These are phyloP conservation scores for Chytridiales sp. DNA, from an alignment of 371 early-diverging fungal species.

Conservation along the genomic window DNA sequence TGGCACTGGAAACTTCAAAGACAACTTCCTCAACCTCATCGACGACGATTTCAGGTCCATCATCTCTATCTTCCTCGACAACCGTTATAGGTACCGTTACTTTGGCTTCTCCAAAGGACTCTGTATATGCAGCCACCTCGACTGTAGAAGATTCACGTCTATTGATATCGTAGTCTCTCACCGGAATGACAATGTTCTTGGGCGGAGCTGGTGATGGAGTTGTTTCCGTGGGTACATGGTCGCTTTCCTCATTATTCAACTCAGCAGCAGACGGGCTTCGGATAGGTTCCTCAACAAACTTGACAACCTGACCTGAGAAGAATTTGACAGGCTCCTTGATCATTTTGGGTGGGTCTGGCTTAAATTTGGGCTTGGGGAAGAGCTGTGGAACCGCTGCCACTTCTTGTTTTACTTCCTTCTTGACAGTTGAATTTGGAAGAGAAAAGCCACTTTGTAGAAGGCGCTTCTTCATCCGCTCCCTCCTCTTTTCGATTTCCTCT, in stretches of 20 bases:
- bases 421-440: constrained; percentile 28
- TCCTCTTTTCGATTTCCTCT: constrained; percentile 14
- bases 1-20: no score
- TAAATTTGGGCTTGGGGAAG: no score
- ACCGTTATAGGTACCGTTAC: no score
- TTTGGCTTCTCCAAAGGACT: no score
- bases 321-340: neutral
- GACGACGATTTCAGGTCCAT: neutral
- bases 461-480: constrained; percentile 16
- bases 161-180: constrained; percentile 6
- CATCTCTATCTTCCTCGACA: neutral
- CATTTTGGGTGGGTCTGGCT: constrained; percentile 2
- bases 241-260: constrained; percentile 3
- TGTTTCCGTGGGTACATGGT: constrained; percentile 4
- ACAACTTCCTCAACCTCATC: neutral
- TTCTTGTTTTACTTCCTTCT: constrained; percentile 6
- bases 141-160: constrained; percentile 4
- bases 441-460: constrained; percentile 22
- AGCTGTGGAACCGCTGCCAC: no score
- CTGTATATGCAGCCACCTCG: neutral
- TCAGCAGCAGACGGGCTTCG: neutral
- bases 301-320: no score
- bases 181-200: constrained; percentile 6
- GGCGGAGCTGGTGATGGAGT: neutral
- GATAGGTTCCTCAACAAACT: no score